Evolutionary conservation across 306 rosid genomes (phyloP), one percentile per base, ranked within the genome.

Genomic region (Senna tora): DNA sequence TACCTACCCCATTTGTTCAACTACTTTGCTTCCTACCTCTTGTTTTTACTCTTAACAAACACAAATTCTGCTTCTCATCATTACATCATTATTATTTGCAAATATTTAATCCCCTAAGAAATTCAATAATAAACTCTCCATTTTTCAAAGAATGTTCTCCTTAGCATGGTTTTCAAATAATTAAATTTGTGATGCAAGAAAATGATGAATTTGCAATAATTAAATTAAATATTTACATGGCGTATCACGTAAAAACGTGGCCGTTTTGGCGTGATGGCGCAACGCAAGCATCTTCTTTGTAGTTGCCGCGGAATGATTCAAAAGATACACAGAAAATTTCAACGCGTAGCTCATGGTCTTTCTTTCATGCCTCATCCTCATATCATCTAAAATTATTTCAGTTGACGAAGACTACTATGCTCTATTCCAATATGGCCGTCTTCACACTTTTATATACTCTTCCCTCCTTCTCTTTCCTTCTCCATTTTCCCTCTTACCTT

Each of bases 261-360:
- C 17, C 75, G 65, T 56, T 56, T 69, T 38, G 41, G 13, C 12
- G 19, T 7, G 51, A 28, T 2, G 30, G 12, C 36, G n/a, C 11
- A 3, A 3, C 30, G 30, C 30, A 25, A 3, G 1, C 38, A 2
- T 42, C 58, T 10, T 64, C 45, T 12, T 21, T 20, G 57, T 38
- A 65, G 53, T 21, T 43, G 16, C 45, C 32, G 13, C 30, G n/a
- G 73, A 71, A 64, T 9, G 25, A 65, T 54, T 53, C 50, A 49
- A 11, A 75, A 16, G 22, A 38, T 21, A 19, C 12, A n/a, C 10
- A 11, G 12, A 17, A 65, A 53, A 49, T 69, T 75, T 80, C 77
- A 71, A 80, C 65, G 49, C 9, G 20, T 6, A 16, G 41, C 60
- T 20, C 58, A 65, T 64, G 14, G 19, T 61, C n/a, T n/a, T n/a